Base-by-base conservation (phyloP, 108 stramenopile species). In the Aurantiochytrium sp. region DNA sequence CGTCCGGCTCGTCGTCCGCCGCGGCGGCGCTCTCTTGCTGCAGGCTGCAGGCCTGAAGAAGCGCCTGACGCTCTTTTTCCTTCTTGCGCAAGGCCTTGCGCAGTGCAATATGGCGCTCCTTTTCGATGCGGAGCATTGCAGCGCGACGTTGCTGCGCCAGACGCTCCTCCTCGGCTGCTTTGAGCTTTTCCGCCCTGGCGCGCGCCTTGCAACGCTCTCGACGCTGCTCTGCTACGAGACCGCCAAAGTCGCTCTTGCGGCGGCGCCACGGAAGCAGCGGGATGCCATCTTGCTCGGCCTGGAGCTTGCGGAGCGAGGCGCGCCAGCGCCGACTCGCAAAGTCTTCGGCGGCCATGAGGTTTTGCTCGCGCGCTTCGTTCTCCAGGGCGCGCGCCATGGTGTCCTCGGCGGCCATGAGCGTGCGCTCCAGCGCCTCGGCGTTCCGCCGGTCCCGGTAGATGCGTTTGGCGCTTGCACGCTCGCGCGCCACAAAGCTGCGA, bases 221-320 rank as follows among this genome's bases (percentile, higher is more conserved):
- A 6, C 55, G 34, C 30, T 86, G 55, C 59, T 55, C 59, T 8
- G 37, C 55, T 8, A 86, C 86, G 8, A 86, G n/a, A n/a, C 27
- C 59, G 10, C 42, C 73, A 1, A 81, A 48, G 27, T 48, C 24
- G 12, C 27, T 41, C 45, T 48, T 41, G 6, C 39, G 36, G 1
- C 73, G 39, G 12, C 73, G 73, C 73, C 73, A 81, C 73, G 73
- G 73, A n/a, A 81, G 45, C 42, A 81, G 73, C 12, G 24, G 10
- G 73, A 81, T 81, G n/a, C 73, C 73, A 24, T 81, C 73, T 24
- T 41, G 42, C 36, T 41, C 73, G 12, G 73, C 73, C 27, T 48
- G 73, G 19, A 30, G 73, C 24, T 81, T 48, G 42, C 45, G 39
- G 24, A 27, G 42, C 45, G 12, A 6, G 37, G 59, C 86, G 54